Conservation (phyloP, 2,329 filamentous ascomycete species). For the Xylaria sp. region DNA sequence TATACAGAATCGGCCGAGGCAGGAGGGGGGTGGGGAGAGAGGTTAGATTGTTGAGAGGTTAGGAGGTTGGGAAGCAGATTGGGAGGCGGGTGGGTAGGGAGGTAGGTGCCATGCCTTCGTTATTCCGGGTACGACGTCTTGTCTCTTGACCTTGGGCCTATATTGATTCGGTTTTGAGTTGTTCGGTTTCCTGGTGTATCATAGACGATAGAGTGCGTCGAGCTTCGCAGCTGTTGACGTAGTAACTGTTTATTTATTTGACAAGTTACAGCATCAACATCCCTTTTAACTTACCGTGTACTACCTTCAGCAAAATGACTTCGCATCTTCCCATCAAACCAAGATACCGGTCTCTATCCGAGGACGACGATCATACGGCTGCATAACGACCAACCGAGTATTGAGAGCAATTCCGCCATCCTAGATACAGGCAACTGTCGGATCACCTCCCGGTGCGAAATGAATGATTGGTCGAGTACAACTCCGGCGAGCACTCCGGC, state of each 20-base stretch:
- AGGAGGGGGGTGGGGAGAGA: not conserved
- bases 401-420: too few relatives aligned
- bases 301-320: too few relatives aligned
- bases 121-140: conserved; percentile 5
- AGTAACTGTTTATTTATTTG: conserved; percentile 2
- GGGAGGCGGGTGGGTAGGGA: conserved; percentile 9
- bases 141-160: conserved; percentile 14
- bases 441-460: too few relatives aligned
- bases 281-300: too few relatives aligned
- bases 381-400: too few relatives aligned
- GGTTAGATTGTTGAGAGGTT: conserved; percentile 6
- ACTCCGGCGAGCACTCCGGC: too few relatives aligned
- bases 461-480: too few relatives aligned
- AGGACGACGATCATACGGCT: too few relatives aligned
- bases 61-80: conserved; percentile 16
- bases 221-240: not conserved
- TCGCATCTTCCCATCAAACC: too few relatives aligned
- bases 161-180: not conserved
- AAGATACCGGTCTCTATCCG: too few relatives aligned
- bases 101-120: conserved; percentile 12
- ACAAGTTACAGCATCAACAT: conserved; percentile 3
- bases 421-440: too few relatives aligned
- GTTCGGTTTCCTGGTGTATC: not conserved
- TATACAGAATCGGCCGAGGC: conserved; percentile 14
- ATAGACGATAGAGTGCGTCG: conserved; percentile 3